Percentiles rank a stretch among this genome's conserved stretches.
Evolutionary conservation across 1,139 yeast species (phyloP).

Genomic region (Suhomyces wounanorum): DNA sequence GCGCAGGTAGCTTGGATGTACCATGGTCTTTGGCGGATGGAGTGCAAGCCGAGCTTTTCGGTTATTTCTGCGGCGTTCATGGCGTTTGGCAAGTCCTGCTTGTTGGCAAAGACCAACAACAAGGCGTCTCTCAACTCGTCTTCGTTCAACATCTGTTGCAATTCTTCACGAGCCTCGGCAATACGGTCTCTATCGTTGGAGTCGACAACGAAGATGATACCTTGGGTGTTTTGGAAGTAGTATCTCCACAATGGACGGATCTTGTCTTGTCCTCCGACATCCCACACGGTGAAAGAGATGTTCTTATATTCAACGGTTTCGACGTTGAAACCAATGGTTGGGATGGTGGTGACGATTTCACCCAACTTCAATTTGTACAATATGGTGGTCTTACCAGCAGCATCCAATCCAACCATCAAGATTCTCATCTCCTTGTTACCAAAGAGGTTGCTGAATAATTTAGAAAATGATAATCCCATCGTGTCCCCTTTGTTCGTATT

Average conservation of each 20-base stretch:
- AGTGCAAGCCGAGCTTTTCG: constrained; percentile 79
- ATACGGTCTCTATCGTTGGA: constrained; percentile 94
- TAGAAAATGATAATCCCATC: constrained; percentile 90
- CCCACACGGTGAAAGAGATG: constrained; percentile 94
- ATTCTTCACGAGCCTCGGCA: constrained; percentile 89
- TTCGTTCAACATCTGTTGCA: constrained; percentile 92
- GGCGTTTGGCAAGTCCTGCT: constrained; percentile 91
- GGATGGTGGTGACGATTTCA: constrained; percentile 90
- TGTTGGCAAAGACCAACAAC: constrained; percentile 86
- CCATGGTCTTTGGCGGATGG: constrained; percentile 88
- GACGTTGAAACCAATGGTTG: constrained; percentile 92
- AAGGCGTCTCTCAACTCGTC: constrained; percentile 91
- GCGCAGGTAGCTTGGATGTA: constrained; percentile 89
- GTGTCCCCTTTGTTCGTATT: constrained; percentile 11
- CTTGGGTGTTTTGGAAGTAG: constrained; percentile 92
- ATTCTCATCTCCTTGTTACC: constrained; percentile 87
- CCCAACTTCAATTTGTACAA: constrained; percentile 87
- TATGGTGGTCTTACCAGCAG: constrained; percentile 91
- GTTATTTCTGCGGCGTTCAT: constrained; percentile 90
- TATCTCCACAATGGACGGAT: constrained; percentile 96
- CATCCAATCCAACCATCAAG: constrained; percentile 92
- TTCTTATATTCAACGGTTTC: constrained; percentile 94
- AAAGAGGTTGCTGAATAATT: constrained; percentile 82
- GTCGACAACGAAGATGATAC: constrained; percentile 90
- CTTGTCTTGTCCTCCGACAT: constrained; percentile 97